A percentile compares a stretch with the other conserved stretches of the same genome.
These are phyloP conservation scores for Scheffersomyces lignosus DNA, from an alignment of 805 yeast genomes.

Conservation along the genomic window DNA sequence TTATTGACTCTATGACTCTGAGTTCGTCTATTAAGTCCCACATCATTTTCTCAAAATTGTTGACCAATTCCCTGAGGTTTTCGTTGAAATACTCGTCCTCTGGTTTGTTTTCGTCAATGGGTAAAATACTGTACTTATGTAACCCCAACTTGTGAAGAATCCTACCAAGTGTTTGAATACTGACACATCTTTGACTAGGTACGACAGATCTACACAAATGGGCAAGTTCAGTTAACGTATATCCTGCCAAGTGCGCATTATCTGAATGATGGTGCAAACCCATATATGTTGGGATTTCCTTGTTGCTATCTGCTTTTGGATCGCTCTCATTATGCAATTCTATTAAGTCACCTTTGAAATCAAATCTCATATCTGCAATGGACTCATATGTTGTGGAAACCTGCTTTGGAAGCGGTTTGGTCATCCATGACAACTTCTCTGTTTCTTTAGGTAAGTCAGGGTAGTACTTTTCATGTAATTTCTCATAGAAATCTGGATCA, in stretches of 20 bases:
- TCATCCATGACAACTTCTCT: conserved; percentile 89
- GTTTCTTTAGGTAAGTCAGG: conserved; percentile 88
- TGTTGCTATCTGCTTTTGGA: conserved; percentile 8
- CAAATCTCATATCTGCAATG: conserved; percentile 77
- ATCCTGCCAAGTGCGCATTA: conserved; percentile 88
- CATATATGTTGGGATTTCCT: conserved; percentile 47
- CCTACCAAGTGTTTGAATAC: conserved; percentile 85
- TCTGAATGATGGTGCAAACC: conserved; percentile 94
- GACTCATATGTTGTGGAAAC: conserved; percentile 48
- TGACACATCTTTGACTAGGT: conserved; percentile 83
- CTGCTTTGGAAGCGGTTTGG: conserved; percentile 52
- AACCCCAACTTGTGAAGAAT: conserved; percentile 77
- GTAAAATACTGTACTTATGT: conserved; percentile 54
- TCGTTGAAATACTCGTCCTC: conserved; percentile 38
- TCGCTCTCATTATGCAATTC: conserved; percentile 38
- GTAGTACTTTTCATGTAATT: conserved; percentile 79
- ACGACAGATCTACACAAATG: conserved; percentile 76
- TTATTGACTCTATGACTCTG: conserved; percentile 62
- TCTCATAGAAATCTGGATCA: conserved; percentile 76
- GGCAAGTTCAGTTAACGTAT: conserved; percentile 79
- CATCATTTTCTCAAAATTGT: conserved; percentile 51
- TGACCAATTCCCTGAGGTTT: conserved; percentile 19
- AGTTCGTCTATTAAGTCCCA: conserved; percentile 72
- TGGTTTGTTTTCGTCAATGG: conserved; percentile 40
- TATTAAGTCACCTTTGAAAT: conserved; percentile 78